Evolutionary conservation across 257 asterid species (phyloP), one percentile per base, ranked within the genome.

Genomic region (Plectranthus barbatus): DNA sequence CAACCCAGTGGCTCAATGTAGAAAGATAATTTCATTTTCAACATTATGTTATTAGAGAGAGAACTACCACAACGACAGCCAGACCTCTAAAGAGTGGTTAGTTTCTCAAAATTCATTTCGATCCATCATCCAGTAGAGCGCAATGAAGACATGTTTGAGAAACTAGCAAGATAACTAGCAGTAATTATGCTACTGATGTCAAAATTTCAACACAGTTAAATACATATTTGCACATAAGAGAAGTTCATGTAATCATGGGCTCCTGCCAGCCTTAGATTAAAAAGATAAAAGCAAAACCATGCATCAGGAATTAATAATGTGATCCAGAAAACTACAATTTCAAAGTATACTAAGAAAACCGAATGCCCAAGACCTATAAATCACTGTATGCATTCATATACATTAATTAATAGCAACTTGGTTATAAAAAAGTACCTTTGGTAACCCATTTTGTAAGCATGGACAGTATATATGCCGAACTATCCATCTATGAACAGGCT

Each of bases 401-500:
- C 31, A 54, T 23, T 26, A n/a, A n/a, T 60, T 33, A 17, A 3
- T 14, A 55, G 66, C 20, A 57, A 64, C 67, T 60, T n/a, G 15
- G 37, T 8, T 29, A 60, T 20, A 47, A 67, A 48, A 56, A 69
- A 52, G 51, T 76, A 93, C 99, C 96, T 93, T 93, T 6, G 99
- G 89, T 44, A 93, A 75, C 56, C 99, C 96, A 73, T 85, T 82
- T 19, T 93, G 86, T 64, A 93, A 66, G 82, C 95, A 93, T 14
- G 99, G 99, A 52, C 88, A 81, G 77, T 93, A 93, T 63, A 93
- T 77, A 74, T 93, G 99, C 18, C 97, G 96, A 46, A 90, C 90
- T 86, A 93, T 90, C 99, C 99, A 93, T 77, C 87, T 93, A 74
- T 93, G 97, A 50, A 93, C 97, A 76, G 99, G 99, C 99, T 93